Base-by-base conservation (phyloP, 2,329 filamentous ascomycete genomes). In the Phymatotrichopsis omnivora region DNA sequence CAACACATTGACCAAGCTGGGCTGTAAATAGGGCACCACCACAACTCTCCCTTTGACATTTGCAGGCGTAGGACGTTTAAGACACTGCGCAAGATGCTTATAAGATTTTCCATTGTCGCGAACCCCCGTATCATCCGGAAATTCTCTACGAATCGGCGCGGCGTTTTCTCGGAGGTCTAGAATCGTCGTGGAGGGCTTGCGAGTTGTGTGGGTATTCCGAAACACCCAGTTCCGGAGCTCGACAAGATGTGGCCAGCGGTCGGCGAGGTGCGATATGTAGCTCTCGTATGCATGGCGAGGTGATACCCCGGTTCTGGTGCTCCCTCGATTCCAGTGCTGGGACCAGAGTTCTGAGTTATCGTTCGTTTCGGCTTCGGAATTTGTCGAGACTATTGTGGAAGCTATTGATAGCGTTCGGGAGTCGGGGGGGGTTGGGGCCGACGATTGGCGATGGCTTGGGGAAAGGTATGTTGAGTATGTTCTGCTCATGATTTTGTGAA, bases 71-170 rank as follows among this genome's bases (percentile, higher is more conserved):
- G 27, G 37, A 10, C 25, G 30, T n/a, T 40, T 30, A 8, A 40
- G 37, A 23, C 16, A 40, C 16, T 40, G 19, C 16, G 27, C 16
- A 10, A 40, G 27, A 40, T 40, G 37, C 12, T n/a, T 32, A 40
- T 40, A 40, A 25, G 7, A 40, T 14, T 40, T 31, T 10, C 27
- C 27, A 24, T 40, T 40, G 16, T 40, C 27, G 8, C 27, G 30
- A 7, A n/a, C 17, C n/a, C 27, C 17, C 6, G 37, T 40, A n/a
- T 31, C 27, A 14, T 32, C 12, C n/a, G 17, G 17, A 23, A 31
- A 40, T n/a, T 22, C 27, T n/a, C 27, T 40, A 30, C 27, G 30
- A 20, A 31, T 40, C 5, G 37, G 16, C 16, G 27, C n/a, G 4
- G 35, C 35, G 22, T 19, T 31, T n/a, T 40, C 19, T 40, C 17